Conservation (phyloP, 208 protist genomes). For the Zelonia costaricensis region DNA sequence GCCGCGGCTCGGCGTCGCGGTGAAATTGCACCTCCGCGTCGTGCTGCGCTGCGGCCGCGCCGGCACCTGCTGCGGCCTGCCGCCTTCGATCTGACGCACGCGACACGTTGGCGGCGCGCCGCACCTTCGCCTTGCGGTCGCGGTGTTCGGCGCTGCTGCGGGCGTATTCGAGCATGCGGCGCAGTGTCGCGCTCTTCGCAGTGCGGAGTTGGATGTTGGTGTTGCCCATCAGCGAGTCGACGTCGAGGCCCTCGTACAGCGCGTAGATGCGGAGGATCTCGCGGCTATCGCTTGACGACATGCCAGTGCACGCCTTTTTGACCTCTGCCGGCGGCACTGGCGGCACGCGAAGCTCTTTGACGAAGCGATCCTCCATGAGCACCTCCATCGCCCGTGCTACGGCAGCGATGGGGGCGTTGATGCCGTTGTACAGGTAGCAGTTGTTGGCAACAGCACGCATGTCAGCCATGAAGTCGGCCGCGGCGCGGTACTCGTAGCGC, state of each 20-base stretch:
- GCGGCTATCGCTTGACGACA: slow-evolving; percentile 21
- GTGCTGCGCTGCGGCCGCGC: slow-evolving; percentile 15
- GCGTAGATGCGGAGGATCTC: slow-evolving; percentile 44
- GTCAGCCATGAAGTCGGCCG: slow-evolving; percentile 71
- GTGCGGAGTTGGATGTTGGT: slow-evolving; percentile 46
- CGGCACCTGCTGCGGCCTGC: slow-evolving; percentile 5
- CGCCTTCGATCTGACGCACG: slow-evolving; percentile 17
- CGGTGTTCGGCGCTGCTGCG: slow-evolving; percentile 24
- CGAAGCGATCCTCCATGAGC: slow-evolving; percentile 82
- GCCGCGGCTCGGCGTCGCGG: slow-evolving; percentile 24
- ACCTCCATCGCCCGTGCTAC: slow-evolving; percentile 63
- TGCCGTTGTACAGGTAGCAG: slow-evolving; percentile 80
- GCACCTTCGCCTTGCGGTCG: slow-evolving; percentile 10
- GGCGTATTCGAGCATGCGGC: slow-evolving; percentile 53
- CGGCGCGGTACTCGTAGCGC: slow-evolving; percentile 56
- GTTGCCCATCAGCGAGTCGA: slow-evolving; percentile 15
- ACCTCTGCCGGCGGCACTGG: slow-evolving; percentile 44
- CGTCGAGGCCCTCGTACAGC: slow-evolving; percentile 55
- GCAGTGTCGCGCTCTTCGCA: slow-evolving; percentile 61
- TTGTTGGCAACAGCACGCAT: slow-evolving; percentile 84
- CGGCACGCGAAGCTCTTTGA: slow-evolving; percentile 55
- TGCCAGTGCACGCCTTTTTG: slow-evolving; percentile 32
- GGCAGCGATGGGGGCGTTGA: slow-evolving; percentile 37
- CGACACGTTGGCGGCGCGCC: slow-evolving; percentile 23
- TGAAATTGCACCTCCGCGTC: slow-evolving; percentile 55